Conservation (phyloP, 805 yeast genomes). For the Cyberlindnera xishuangbannaensis region DNA sequence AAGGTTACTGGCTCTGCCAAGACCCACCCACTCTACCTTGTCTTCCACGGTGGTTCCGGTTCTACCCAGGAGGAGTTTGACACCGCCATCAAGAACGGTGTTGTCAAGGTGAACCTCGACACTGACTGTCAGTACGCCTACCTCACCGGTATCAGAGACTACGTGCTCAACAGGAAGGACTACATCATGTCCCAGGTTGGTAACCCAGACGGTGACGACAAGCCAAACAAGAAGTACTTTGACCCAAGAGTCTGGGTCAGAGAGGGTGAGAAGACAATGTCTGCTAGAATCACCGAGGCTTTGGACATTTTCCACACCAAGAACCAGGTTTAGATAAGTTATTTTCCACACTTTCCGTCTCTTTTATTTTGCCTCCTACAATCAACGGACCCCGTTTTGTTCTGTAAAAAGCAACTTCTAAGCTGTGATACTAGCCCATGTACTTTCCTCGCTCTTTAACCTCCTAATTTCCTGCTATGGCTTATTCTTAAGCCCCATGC, state of each 20-base stretch:
- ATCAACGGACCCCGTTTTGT: too few species aligned
- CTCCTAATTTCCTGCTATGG: too few species aligned
- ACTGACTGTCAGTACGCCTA: slow-evolving; percentile 99
- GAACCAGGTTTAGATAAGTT: slow-evolving; percentile 41
- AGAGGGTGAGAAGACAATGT: slow-evolving; percentile 99
- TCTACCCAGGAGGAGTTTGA: slow-evolving; percentile 88
- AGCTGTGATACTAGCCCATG: too few species aligned
- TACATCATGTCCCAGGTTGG: slow-evolving; percentile 87
- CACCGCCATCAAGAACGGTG: slow-evolving; percentile 89
- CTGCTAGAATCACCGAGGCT: slow-evolving; percentile 77
- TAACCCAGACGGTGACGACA: slow-evolving; percentile 98
- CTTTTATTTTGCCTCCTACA: too few species aligned
- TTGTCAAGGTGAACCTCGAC: slow-evolving; percentile 97
- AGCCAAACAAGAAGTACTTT: slow-evolving; percentile 99
- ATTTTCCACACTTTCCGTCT: too few species aligned
- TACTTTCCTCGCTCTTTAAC: too few species aligned
- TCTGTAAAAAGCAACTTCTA: too few species aligned
- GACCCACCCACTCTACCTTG: slow-evolving; percentile 82
- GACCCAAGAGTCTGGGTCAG: slow-evolving; percentile 99
- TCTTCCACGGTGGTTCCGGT: slow-evolving; percentile 99
- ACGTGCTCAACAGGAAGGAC: slow-evolving; percentile 92
- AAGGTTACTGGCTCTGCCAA: slow-evolving; percentile 49
- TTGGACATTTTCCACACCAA: slow-evolving; percentile 81
- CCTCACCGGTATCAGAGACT: slow-evolving; percentile 95
- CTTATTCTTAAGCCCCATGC: too few species aligned